Percentiles rank a stretch among this genome's conserved stretches.
Conservation (phyloP, 768 basidiomycete genomes). For the Gelatoporia subvermispora region DNA sequence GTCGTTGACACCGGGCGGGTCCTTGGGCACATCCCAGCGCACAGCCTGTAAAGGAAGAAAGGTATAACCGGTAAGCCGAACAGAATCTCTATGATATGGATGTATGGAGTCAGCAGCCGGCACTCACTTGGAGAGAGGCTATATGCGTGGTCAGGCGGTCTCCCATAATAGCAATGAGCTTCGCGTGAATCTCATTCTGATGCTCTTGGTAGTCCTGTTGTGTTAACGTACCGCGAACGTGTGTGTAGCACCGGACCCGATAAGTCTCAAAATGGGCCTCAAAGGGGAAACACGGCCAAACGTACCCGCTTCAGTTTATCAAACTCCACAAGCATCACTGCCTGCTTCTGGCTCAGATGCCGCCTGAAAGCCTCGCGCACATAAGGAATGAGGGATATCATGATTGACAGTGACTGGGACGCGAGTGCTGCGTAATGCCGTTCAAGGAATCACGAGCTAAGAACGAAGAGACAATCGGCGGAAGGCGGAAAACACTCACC, state of each 20-base stretch:
- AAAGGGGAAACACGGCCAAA: constrained; percentile 1
- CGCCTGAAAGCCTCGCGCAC: constrained; percentile 92
- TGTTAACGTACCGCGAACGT: constrained; percentile 1
- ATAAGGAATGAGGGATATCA: constrained; percentile 92
- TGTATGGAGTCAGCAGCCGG: neutral
- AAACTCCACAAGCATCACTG: constrained; percentile 95
- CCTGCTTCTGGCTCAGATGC: constrained; percentile 90
- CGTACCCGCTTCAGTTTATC: constrained; percentile 94
- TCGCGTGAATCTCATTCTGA: constrained; percentile 97
- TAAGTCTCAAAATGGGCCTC: neutral
- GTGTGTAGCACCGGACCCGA: neutral
- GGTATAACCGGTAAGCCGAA: neutral
- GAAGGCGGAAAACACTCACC: constrained; percentile 42
- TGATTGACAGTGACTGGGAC: constrained; percentile 91
- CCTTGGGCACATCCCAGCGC: constrained; percentile 67
- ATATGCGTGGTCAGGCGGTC: constrained; percentile 87
- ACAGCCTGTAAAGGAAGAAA: constrained; percentile 45
- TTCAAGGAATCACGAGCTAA: neutral
- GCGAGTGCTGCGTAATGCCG: constrained; percentile 63
- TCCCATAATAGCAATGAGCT: constrained; percentile 97
- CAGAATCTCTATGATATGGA: neutral
- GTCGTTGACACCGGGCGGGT: constrained; percentile 64
- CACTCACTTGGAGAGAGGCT: constrained; percentile 67
- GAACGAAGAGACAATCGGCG: neutral
- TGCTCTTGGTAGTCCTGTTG: constrained; percentile 95